Evolutionary conservation across 169 alveolate species (phyloP), one percentile per base, ranked within the genome.

Genomic region (Besnoitia besnoiti): DNA sequence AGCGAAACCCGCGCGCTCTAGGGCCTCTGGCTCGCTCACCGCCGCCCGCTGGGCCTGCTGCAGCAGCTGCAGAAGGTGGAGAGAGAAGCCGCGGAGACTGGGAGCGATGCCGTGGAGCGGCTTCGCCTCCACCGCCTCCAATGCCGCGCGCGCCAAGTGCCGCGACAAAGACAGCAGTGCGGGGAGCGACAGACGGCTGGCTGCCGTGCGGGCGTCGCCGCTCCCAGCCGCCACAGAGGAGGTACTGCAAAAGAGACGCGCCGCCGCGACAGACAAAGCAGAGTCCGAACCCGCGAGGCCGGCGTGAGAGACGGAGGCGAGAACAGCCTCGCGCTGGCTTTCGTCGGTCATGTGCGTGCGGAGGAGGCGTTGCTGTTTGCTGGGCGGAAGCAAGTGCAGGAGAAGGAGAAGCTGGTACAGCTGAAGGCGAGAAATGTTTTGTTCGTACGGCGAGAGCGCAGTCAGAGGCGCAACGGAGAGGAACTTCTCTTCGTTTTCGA

Each of bases 31-130:
- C 47, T 90, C 93, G 14, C 89, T 85, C 35, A 90, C 89, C 35
- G 93, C 93, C 35, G 90, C 19, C 73, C 93, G 67, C 85, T 90
- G 93, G 40, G 93, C 59, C 90, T 90, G 93, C 90, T 61, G 90
- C 46, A 90, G 93, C 80, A 76, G 93, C 85, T 76, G 85, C 67
- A 90, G 93, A 46, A 90, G 76, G 50, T 90, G 90, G 62, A 90
- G 90, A 47, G 93, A 85, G 39, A 76, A 90, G 55, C 85, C 90
- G 33, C 93, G 80, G 67, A 90, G 82, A 35, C 90, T 76, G 0
- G 93, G 90, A 30, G 93, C 82, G 10, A 19, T 40, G 44, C 42
- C 87, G 37, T 77, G 87, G 0, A 77, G 16, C 40, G 87, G 87
- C 50, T 35, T 37, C 55, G 0, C 19, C 61, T 35, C 87, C 40